Evolutionary conservation across 148 eudicot species (phyloP).

Genomic region (Mesembryanthemum crystallinum): DNA sequence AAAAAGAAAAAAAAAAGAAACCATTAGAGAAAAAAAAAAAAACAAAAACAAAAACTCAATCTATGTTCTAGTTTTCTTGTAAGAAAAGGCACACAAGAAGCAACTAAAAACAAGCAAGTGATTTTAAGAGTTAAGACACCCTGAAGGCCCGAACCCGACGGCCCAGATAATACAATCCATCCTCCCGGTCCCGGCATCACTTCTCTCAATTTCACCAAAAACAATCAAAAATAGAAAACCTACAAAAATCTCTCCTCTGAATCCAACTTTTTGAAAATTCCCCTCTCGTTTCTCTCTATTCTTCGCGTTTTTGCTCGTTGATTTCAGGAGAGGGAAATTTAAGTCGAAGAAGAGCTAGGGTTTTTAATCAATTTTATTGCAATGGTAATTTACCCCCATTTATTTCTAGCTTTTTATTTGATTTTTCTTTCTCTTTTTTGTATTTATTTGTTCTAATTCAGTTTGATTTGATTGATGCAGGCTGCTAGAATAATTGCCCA

Average conservation of each 20-base stretch:
- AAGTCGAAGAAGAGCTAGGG: background rate
- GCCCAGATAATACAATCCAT: too few species aligned
- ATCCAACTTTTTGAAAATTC: background rate
- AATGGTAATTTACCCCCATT: constrained; percentile 7
- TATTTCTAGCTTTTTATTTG: background rate
- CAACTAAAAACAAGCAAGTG: too few species aligned
- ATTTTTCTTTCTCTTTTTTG: background rate
- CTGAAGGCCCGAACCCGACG: too few species aligned
- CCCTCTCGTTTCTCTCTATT: background rate
- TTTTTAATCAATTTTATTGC: background rate
- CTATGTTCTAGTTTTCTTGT: constrained; percentile 12
- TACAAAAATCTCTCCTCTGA: background rate
- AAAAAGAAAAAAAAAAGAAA: too few species aligned
- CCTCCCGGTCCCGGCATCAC: too few species aligned
- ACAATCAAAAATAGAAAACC: background rate
- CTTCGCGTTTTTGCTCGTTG: background rate
- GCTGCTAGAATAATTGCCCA: constrained; percentile 61
- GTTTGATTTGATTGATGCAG: constrained; percentile 24
- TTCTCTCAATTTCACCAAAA: too few species aligned
- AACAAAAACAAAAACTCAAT: too few species aligned
- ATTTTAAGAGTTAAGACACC: too few species aligned
- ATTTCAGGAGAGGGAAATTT: background rate
- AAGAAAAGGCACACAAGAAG: constrained; percentile 13
- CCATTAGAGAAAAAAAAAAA: too few species aligned
- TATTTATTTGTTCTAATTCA: too few species aligned